Conservation (phyloP, 306 rosid genomes). For the Vigna hirtella region DNA sequence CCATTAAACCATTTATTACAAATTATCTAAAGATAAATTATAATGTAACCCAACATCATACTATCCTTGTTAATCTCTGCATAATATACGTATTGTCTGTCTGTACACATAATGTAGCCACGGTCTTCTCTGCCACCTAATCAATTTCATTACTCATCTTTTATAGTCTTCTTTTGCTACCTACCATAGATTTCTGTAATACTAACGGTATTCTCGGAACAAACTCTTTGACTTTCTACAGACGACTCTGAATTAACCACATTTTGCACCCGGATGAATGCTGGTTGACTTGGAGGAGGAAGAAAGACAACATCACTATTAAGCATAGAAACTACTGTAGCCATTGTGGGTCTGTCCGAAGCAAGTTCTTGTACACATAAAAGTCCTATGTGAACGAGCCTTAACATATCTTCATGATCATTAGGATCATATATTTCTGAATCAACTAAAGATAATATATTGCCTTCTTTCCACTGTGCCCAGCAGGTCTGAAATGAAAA, state of each 20-base stretch:
- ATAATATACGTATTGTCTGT: no score
- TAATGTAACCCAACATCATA: no score
- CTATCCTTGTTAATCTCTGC: no score
- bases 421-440: background rate
- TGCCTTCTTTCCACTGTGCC: constrained; percentile 36
- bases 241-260: background rate
- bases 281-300: constrained; percentile 42
- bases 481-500: constrained; percentile 39
- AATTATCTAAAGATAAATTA: no score
- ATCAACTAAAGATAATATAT: constrained; percentile 24
- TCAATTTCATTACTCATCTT: no score
- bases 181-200: background rate
- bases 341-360: constrained; percentile 41
- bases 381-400: constrained; percentile 48
- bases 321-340: constrained; percentile 44
- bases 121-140: no score
- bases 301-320: constrained; percentile 38
- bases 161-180: no score
- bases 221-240: background rate
- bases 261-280: constrained; percentile 33
- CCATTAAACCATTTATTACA: no score
- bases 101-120: no score
- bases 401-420: constrained; percentile 2
- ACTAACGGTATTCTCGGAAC: constrained; percentile 4
- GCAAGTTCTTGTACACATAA: constrained; percentile 50